Conservation (phyloP, 2,329 filamentous ascomycete species). For the Cytospora mali region DNA sequence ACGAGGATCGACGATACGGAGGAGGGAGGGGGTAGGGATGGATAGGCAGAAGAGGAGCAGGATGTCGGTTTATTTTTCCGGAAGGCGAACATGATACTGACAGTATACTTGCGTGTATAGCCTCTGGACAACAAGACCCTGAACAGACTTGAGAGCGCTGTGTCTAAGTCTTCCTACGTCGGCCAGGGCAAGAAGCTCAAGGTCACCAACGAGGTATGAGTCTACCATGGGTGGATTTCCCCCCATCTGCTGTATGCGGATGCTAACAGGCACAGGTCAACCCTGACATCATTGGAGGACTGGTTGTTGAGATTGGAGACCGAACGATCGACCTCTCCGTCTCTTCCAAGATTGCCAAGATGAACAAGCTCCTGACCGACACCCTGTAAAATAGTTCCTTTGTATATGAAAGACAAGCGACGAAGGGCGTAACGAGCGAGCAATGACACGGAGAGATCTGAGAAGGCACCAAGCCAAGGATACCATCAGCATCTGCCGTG, state of each 20-base stretch:
- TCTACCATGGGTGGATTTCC: neutral
- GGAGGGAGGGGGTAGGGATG: slow-evolving; percentile 1
- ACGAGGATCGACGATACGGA: neutral
- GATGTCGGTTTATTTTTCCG: slow-evolving; percentile 1
- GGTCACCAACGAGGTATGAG: slow-evolving; percentile 77
- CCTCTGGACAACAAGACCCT: slow-evolving; percentile 87
- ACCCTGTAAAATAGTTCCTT: slow-evolving; percentile 73
- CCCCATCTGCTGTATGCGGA: slow-evolving; percentile 19
- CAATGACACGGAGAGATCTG: slow-evolving; percentile 6
- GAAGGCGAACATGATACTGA: slow-evolving; percentile 31
- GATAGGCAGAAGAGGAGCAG: slow-evolving; percentile 19
- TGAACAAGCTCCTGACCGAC: slow-evolving; percentile 99
- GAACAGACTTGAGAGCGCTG: slow-evolving; percentile 80
- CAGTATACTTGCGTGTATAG: slow-evolving; percentile 46
- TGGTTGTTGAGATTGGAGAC: slow-evolving; percentile 95
- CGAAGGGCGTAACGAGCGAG: neutral
- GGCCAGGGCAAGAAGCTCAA: slow-evolving; percentile 96
- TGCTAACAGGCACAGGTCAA: slow-evolving; percentile 67
- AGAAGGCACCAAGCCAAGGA: slow-evolving; percentile 7
- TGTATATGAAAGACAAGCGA: slow-evolving; percentile 11
- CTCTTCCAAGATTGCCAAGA: slow-evolving; percentile 90
- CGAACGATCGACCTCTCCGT: slow-evolving; percentile 98
- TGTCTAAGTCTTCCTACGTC: slow-evolving; percentile 87
- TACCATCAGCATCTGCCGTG: slow-evolving; percentile 25
- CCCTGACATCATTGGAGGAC: slow-evolving; percentile 89